Base-by-base conservation (phyloP, 2,329 filamentous ascomycete genomes). In the Diaporthe longicolla region DNA sequence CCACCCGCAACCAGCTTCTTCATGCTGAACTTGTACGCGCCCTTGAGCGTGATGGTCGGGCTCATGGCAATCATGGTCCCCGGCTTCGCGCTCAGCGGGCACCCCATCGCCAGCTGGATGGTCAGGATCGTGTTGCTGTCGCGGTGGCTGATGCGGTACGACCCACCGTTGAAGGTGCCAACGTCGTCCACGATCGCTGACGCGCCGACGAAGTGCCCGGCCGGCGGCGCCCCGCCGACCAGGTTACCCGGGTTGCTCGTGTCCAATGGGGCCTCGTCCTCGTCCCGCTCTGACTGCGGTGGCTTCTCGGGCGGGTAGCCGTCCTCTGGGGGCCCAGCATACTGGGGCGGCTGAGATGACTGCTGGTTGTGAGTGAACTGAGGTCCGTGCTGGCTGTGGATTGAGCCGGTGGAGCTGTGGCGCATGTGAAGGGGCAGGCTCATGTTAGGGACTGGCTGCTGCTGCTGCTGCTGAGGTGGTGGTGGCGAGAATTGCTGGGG, bases 151-250 rank as follows among this genome's bases (percentile, higher is more conserved):
- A 98, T 95, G 57, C 97, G 90, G 82, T 96, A 99, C 80, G 94
- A 96, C 17, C 97, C 97, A 21, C 97, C 97, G 81, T 98, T 98
- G 87, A 98, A 99, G 0, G 93, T 97, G n/a, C 97, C 97, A 1
- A 97, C 91, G 78, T 98, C 95, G 82, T 98, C 97, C 40, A 91
- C 87, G 0, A 89, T 88, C 0, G 92, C 85, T 43, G 84, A 83
- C 0, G 89, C 91, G 40, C 93, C 94, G 8, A 87, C 82, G 76
- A 96, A 95, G 73, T 93, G 89, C 43, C 84, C 82, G 21, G 85
- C 82, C 9, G 83, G 80, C 15, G 85, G 86, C 5, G 84, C 86
- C 9, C 83, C 82, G 29, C 80, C 76, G 26, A 82, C 79, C 59
- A 84, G 80, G 76, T 82, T 81, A 37, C 81, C 77, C 21, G 82